These are phyloP conservation scores for Pythium sukuiense DNA, from an alignment of 352 stramenopile genomes.

Conservation along the genomic window DNA sequence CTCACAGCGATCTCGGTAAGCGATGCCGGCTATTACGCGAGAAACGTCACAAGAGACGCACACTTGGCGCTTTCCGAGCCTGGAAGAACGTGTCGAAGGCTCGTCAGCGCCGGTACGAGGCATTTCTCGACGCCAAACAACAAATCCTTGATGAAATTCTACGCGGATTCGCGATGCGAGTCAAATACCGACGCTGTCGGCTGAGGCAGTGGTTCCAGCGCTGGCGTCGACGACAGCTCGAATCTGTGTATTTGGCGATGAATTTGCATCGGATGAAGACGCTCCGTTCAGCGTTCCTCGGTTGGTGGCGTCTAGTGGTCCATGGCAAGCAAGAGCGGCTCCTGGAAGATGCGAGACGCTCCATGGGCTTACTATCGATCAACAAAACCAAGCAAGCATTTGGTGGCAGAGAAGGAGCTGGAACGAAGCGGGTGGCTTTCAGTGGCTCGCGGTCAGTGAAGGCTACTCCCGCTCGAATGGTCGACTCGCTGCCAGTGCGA, in stretches of 20 bases:
- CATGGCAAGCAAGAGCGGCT: constrained; percentile 56
- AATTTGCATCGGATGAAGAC: background rate
- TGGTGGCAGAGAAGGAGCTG: background rate
- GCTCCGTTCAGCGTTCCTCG: background rate
- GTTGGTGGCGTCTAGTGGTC: constrained; percentile 48
- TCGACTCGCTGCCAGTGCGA: background rate
- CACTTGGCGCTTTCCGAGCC: background rate
- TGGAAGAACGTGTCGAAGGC: background rate
- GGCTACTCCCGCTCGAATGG: background rate
- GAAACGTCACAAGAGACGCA: background rate
- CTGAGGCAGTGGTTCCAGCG: constrained; percentile 21
- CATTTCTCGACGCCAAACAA: background rate
- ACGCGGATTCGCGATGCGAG: background rate
- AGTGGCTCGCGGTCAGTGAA: background rate
- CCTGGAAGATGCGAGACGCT: constrained; percentile 37
- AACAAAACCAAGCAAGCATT: constrained; percentile 26
- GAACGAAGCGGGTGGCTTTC: background rate
- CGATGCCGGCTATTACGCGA: constrained; percentile 35
- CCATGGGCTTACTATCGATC: constrained; percentile 37
- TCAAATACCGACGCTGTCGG: background rate
- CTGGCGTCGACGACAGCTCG: constrained; percentile 18
- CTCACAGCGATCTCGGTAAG: constrained; percentile 31
- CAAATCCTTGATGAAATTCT: constrained; percentile 6
- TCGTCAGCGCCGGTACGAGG: constrained; percentile 3
- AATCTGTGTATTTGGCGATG: background rate